Evolutionary conservation across 2,329 filamentous ascomycete species (phyloP).

Genomic region (Lizonia empirigonia): DNA sequence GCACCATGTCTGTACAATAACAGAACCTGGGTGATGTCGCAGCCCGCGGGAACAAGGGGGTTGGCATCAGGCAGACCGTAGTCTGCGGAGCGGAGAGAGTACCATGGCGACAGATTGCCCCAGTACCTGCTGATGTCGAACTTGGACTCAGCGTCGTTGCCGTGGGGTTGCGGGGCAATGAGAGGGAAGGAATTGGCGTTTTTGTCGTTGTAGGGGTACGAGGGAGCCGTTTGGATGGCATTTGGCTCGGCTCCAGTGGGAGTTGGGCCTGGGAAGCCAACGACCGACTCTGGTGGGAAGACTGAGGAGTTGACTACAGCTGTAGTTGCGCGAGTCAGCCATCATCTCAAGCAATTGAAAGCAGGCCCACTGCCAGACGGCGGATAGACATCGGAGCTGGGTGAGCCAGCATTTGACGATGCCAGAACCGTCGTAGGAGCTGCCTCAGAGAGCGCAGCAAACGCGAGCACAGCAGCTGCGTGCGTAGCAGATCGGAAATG

Average conservation of each 20-base stretch:
- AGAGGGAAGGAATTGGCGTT: conserved; percentile 31
- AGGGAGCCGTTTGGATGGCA: conserved; percentile 36
- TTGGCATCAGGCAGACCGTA: conserved; percentile 36
- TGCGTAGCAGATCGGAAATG: conserved; percentile 8
- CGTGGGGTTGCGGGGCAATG: conserved; percentile 31
- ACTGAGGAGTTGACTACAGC: conserved; percentile 30
- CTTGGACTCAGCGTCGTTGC: conserved; percentile 19
- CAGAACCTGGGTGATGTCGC: conserved; percentile 37
- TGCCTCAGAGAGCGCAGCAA: conserved; percentile 14
- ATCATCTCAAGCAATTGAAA: background rate
- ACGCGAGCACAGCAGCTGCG: conserved; percentile 18
- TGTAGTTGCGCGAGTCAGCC: conserved; percentile 14
- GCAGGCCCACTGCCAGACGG: conserved; percentile 32
- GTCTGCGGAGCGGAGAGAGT: conserved; percentile 35
- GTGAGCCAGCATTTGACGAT: conserved; percentile 23
- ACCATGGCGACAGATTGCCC: conserved; percentile 41
- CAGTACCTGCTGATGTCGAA: conserved; percentile 41
- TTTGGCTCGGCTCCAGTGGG: conserved; percentile 36
- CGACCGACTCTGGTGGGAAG: conserved; percentile 36
- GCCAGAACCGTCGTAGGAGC: conserved; percentile 27
- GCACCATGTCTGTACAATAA: conserved; percentile 40
- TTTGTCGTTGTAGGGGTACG: conserved; percentile 38
- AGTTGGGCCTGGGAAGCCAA: conserved; percentile 40
- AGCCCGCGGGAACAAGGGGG: conserved; percentile 35
- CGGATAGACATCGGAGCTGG: conserved; percentile 28